Evolutionary conservation across 768 basidiomycete species (phyloP).

Genomic region (Cyclocybe aegerita): DNA sequence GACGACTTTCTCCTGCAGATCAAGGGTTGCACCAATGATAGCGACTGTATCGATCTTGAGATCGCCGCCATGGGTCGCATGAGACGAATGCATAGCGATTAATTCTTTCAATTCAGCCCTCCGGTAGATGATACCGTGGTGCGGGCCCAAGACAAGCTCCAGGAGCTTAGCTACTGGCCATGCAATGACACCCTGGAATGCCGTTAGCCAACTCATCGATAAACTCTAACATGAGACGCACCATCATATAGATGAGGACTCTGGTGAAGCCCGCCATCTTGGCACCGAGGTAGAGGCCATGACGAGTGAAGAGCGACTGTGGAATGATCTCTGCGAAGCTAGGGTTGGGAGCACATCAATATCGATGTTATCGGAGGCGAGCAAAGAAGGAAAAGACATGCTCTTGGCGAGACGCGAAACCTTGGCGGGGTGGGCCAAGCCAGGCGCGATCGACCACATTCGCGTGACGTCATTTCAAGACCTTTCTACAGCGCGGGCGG

Average conservation of each 20-base stretch:
- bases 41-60: constrained; percentile 84
- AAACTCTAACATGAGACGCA: constrained; percentile 27
- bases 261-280: constrained; percentile 77
- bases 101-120: constrained; percentile 86
- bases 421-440: constrained; percentile 4
- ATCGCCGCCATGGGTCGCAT: constrained; percentile 78
- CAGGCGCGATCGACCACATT: background rate
- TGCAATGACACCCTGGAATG: constrained; percentile 60
- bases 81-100: constrained; percentile 82
- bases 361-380: background rate
- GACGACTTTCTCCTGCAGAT: constrained; percentile 85
- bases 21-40: constrained; percentile 87
- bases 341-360: background rate
- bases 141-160: constrained; percentile 73
- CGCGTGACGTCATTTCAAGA: constrained; percentile 29
- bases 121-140: constrained; percentile 91
- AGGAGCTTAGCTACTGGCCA: constrained; percentile 88
- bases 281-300: constrained; percentile 86
- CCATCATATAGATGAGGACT: constrained; percentile 67
- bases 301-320: constrained; percentile 88
- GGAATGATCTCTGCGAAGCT: constrained; percentile 93
- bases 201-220: constrained; percentile 3
- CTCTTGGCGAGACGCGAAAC: background rate
- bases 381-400: background rate
- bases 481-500: no score